These are phyloP conservation scores for Schizophyllum commune DNA, from an alignment of 1,284 basidiomycete species.

Conservation along the genomic window DNA sequence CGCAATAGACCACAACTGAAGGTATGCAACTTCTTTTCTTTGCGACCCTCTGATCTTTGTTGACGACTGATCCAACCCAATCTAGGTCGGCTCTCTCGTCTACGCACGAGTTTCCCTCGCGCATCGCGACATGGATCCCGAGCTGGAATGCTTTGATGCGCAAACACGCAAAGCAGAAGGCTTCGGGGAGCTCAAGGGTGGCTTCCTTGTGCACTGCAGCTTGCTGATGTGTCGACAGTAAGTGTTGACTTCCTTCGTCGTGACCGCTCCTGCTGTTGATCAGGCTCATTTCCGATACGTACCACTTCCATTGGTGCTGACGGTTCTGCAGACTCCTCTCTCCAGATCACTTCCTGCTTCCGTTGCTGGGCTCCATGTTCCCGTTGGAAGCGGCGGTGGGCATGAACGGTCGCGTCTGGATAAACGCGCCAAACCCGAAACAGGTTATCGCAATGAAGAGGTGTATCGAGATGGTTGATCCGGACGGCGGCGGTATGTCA, in stretches of 20 bases:
- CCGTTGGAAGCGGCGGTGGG: constrained; percentile 75
- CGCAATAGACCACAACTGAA: constrained; percentile 79
- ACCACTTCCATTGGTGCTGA: too few relatives aligned
- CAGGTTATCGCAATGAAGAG: constrained; percentile 61
- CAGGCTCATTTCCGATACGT: too few relatives aligned
- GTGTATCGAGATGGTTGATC: constrained; percentile 69
- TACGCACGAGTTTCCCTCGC: constrained; percentile 82
- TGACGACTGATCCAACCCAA: not conserved
- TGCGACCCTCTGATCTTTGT: not conserved
- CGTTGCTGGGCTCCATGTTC: constrained; percentile 63
- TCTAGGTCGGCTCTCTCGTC: constrained; percentile 70
- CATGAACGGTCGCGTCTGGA: constrained; percentile 78
- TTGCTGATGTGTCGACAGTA: constrained; percentile 73
- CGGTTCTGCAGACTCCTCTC: constrained; percentile 52
- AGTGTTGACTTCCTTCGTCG: constrained; percentile 20
- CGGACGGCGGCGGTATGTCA: constrained; percentile 53
- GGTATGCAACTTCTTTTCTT: constrained; percentile 29
- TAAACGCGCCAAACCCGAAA: constrained; percentile 59
- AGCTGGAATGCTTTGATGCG: constrained; percentile 82
- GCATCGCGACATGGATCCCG: constrained; percentile 86
- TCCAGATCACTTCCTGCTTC: constrained; percentile 66
- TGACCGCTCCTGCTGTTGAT: too few relatives aligned
- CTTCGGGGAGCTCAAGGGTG: constrained; percentile 77
- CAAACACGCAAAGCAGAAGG: constrained; percentile 78
- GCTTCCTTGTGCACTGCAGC: constrained; percentile 70